Percentiles rank a stretch among this genome's conserved stretches.
phyloP scores from a whole-genome alignment of 192 early-diverging fungal species.

The Backusella sp. region DNA sequence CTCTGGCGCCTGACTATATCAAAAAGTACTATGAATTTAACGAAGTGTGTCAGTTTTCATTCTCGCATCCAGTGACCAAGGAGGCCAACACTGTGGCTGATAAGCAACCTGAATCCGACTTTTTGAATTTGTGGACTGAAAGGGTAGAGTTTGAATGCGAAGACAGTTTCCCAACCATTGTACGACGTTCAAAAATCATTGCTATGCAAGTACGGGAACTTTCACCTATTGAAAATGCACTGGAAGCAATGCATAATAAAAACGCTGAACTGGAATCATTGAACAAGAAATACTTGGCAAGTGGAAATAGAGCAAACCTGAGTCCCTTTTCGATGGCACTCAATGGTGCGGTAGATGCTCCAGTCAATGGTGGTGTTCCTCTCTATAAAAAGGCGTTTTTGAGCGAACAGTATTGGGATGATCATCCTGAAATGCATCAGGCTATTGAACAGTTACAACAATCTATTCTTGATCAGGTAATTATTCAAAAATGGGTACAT shows the following conservation, averaged over 20 bases:
- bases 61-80: slow-evolving; percentile 61
- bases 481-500: background rate
- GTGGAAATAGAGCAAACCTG: slow-evolving; percentile 24
- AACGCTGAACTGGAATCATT: slow-evolving; percentile 58
- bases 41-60: slow-evolving; percentile 62
- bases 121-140: slow-evolving; percentile 77
- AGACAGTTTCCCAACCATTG: slow-evolving; percentile 64
- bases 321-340: slow-evolving; percentile 79
- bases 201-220: slow-evolving; percentile 53
- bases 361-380: slow-evolving; percentile 78
- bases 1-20: slow-evolving; percentile 47
- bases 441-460: slow-evolving; percentile 48
- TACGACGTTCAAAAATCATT: slow-evolving; percentile 58
- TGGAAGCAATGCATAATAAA: slow-evolving; percentile 66
- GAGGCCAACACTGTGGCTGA: background rate
- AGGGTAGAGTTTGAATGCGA: slow-evolving; percentile 65
- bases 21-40: slow-evolving; percentile 66
- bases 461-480: slow-evolving; percentile 69
- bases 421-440: slow-evolving; percentile 42
- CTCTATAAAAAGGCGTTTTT: slow-evolving; percentile 77
- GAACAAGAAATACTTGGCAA: slow-evolving; percentile 48
- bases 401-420: slow-evolving; percentile 32
- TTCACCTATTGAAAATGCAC: slow-evolving; percentile 75
- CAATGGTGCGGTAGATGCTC: slow-evolving; percentile 83
- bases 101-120: slow-evolving; percentile 58